Conservation (phyloP, 306 rosid genomes). For the Sicyos baderoa region DNA sequence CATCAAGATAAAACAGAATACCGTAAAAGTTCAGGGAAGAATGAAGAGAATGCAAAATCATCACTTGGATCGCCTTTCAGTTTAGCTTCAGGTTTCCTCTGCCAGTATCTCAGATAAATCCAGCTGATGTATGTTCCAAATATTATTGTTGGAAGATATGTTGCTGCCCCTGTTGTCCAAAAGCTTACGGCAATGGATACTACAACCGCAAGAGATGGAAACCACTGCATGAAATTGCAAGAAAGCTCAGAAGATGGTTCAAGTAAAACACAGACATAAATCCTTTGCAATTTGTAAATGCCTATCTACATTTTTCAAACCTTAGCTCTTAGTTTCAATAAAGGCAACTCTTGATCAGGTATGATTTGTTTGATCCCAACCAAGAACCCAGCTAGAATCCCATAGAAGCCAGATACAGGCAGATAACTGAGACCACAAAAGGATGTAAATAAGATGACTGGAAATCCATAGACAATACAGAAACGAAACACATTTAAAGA, state of each 20-base stretch:
- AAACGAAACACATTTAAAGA: not conserved
- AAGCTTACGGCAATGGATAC: conserved; percentile 53
- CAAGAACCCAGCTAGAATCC: conserved; percentile 79
- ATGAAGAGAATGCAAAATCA: conserved; percentile 83
- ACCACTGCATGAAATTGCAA: conserved; percentile 57
- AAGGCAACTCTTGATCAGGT: conserved; percentile 87
- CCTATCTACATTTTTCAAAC: conserved; percentile 29
- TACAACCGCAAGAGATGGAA: conserved; percentile 59
- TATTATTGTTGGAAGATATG: conserved; percentile 73
- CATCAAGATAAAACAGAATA: conserved; percentile 20
- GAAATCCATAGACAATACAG: not conserved
- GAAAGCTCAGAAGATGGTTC: conserved; percentile 20
- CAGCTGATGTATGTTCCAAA: conserved; percentile 85
- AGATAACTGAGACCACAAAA: conserved; percentile 41
- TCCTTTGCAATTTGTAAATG: not conserved
- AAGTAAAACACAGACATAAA: conserved; percentile 20
- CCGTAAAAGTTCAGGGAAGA: conserved; percentile 87
- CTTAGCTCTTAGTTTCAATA: conserved; percentile 61
- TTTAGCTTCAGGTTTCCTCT: conserved; percentile 72
- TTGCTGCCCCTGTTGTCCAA: conserved; percentile 49
- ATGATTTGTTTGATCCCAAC: conserved; percentile 92
- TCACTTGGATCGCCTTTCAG: conserved; percentile 90
- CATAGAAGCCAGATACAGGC: conserved; percentile 89
- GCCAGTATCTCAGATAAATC: conserved; percentile 98
- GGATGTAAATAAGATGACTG: conserved; percentile 6